phyloP scores from a whole-genome alignment of 257 asterid genomes.

The Mentha longifolia region DNA sequence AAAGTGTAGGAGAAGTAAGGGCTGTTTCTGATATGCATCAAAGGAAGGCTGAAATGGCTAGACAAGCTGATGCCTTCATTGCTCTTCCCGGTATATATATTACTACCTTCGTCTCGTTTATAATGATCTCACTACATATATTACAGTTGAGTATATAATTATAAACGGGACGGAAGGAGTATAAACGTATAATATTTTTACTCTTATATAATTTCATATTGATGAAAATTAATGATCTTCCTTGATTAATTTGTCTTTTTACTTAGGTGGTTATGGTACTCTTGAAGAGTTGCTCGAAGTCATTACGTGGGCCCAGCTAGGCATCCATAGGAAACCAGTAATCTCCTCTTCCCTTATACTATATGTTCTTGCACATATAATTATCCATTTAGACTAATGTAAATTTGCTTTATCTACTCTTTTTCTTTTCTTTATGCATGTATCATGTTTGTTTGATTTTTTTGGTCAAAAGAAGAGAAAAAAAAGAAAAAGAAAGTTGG shows the following conservation, averaged over 20 bases:
- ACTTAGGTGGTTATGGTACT: constrained; percentile 90
- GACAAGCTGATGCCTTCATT: constrained; percentile 93
- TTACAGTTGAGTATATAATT: too few relatives aligned
- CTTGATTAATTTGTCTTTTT: neutral
- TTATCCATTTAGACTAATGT: constrained; percentile 28
- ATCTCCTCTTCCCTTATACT: neutral
- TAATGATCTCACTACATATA: neutral
- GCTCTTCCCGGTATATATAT: constrained; percentile 80
- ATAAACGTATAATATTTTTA: too few relatives aligned
- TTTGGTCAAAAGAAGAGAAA: constrained; percentile 39
- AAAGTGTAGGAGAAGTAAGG: constrained; percentile 74
- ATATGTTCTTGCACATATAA: too few relatives aligned
- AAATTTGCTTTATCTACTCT: neutral
- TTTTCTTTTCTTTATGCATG: too few relatives aligned
- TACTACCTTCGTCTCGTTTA: neutral
- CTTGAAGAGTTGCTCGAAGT: constrained; percentile 99
- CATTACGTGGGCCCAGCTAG: constrained; percentile 97
- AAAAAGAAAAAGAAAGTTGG: neutral
- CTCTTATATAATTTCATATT: too few relatives aligned
- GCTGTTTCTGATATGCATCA: constrained; percentile 95
- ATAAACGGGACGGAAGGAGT: too few relatives aligned
- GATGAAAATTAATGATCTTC: neutral
- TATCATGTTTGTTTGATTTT: constrained; percentile 11
- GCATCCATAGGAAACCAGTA: constrained; percentile 94
- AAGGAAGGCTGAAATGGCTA: constrained; percentile 96